Evolutionary conservation across 352 stramenopile genomes (phyloP), one percentile per base, ranked within the genome.

Genomic region (Globisporangium parvum): DNA sequence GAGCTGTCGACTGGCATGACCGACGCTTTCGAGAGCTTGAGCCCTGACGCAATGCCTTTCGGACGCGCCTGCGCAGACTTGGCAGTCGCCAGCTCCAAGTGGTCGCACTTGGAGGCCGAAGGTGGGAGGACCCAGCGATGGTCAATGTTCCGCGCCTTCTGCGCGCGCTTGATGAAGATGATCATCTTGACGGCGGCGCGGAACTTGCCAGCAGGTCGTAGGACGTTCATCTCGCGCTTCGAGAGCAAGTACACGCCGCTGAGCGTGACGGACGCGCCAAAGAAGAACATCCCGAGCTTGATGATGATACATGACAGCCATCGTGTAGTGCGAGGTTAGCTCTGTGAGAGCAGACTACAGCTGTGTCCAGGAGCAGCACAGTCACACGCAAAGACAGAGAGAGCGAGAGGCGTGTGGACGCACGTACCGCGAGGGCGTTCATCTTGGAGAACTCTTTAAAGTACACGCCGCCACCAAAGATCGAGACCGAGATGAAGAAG

Each of bases 401-500:
- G n/a, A 20, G 37, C 39, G n/a, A 14, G 55, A 26, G 20, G 15
- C 14, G 52, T 8, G 31, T 17, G 20, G 20, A 18, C 1, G 40
- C 35, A 67, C 65, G 23, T 58, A 81, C 72, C 47, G 73, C 57
- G 12, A 86, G 63, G 0, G 57, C 54, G 12, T 59, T 41, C 73
- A 93, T 88, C 35, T 55, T 64, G 9, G 69, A 59, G 54, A 93
- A 91, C 60, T 93, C 83, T 52, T 89, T 85, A 51, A 96, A 96
- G 63, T 96, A 96, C 6, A 96, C 71, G 12, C 85, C 88, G 10
- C 88, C 88, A 9, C 82, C 86, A 41, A 96, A 80, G 48, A 96
- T 90, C 21, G 78, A 89, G n/a, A 92, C 80, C 4, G 90, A 93
- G 47, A 92, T 96, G 69, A 94, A 96, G 63, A 96, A 96, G 52